Evolutionary conservation across 2,329 filamentous ascomycete genomes (phyloP).

Genomic region (Clonostachys rhizophaga): DNA sequence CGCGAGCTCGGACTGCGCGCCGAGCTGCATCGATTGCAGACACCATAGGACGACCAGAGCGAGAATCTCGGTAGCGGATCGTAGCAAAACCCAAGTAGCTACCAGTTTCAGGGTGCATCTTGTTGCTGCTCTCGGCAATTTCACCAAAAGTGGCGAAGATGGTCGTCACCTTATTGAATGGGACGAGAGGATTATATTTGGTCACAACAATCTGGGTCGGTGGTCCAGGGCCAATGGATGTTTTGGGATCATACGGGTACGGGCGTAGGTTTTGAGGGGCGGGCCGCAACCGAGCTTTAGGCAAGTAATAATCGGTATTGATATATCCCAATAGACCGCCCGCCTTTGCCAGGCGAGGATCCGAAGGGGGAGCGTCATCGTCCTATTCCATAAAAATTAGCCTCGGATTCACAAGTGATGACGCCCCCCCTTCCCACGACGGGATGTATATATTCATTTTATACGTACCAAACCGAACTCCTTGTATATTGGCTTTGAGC

Average conservation of each 20-base stretch:
- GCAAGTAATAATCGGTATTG: constrained; percentile 64
- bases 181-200: constrained; percentile 90
- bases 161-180: constrained; percentile 71
- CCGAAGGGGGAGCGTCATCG: constrained; percentile 73
- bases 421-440: constrained; percentile 45
- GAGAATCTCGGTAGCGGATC: constrained; percentile 77
- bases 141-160: constrained; percentile 81
- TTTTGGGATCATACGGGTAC: constrained; percentile 76
- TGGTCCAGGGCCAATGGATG: constrained; percentile 83
- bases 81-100: constrained; percentile 92
- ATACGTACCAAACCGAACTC: constrained; percentile 65
- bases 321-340: constrained; percentile 63
- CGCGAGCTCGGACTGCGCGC: constrained; percentile 70
- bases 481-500: constrained; percentile 55
- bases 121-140: constrained; percentile 86
- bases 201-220: constrained; percentile 88
- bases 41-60: constrained; percentile 34
- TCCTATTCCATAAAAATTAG: constrained; percentile 62
- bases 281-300: constrained; percentile 66
- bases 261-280: constrained; percentile 77
- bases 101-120: constrained; percentile 90
- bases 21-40: constrained; percentile 78
- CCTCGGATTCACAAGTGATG: constrained; percentile 48
- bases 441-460: constrained; percentile 24
- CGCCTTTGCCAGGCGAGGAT: constrained; percentile 71